These are phyloP conservation scores for Termitomyces sp. DNA, from an alignment of 768 basidiomycete species.

Conservation along the genomic window DNA sequence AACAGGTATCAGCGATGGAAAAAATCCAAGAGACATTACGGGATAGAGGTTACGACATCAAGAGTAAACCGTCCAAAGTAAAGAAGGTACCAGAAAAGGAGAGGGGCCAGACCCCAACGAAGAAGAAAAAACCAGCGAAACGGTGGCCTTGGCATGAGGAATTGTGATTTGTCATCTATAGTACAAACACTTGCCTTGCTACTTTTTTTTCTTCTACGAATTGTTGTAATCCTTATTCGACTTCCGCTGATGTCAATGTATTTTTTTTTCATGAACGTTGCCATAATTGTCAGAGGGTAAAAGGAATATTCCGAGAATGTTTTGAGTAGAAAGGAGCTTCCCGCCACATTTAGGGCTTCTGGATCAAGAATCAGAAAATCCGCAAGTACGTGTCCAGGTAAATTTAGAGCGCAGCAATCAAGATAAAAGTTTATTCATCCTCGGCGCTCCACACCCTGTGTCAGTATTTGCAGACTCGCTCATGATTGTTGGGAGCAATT, in stretches of 20 bases:
- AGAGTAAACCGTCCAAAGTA: slow-evolving; percentile 20
- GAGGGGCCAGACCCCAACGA: slow-evolving; percentile 9
- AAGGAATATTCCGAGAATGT: not conserved
- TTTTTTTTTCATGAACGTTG: not conserved
- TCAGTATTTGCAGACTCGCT: not conserved
- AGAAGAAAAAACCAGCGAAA: slow-evolving; percentile 14
- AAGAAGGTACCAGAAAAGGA: slow-evolving; percentile 27
- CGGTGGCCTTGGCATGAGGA: slow-evolving; percentile 14
- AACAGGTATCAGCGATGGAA: slow-evolving; percentile 35
- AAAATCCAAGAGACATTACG: slow-evolving; percentile 48
- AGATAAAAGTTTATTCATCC: not conserved
- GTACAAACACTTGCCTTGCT: not conserved
- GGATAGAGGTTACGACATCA: slow-evolving; percentile 50
- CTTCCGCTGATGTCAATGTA: not conserved
- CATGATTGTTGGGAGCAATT: not conserved
- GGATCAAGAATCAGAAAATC: slow-evolving; percentile 8
- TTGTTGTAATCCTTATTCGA: slow-evolving; percentile 9
- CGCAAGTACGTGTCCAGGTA: not conserved
- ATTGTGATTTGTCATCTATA: slow-evolving; percentile 11
- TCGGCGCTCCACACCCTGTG: not conserved
- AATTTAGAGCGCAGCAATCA: not conserved
- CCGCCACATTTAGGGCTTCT: slow-evolving; percentile 10
- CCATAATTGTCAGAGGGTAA: not conserved
- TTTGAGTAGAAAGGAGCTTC: not conserved
- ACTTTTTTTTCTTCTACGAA: not conserved